Conservation (phyloP, 75 land plant species). For the Ceratopteris richardii region DNA sequence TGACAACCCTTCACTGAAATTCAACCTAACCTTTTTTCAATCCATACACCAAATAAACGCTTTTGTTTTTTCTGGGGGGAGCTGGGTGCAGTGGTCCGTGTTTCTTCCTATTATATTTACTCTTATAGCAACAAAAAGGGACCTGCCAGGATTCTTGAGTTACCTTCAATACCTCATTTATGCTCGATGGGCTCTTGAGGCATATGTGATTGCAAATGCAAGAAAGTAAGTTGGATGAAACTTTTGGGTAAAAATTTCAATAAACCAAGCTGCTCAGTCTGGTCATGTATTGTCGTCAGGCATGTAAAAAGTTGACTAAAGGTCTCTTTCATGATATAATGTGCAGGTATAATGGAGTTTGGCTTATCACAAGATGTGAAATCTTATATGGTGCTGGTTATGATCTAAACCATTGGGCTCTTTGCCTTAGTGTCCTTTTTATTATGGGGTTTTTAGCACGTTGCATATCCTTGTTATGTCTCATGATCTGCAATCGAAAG, state of each 20-base stretch:
- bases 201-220: slow-evolving; percentile 82
- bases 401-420: slow-evolving; percentile 35
- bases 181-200: slow-evolving; percentile 82
- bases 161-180: slow-evolving; percentile 42
- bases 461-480: slow-evolving; percentile 49
- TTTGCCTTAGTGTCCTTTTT: slow-evolving; percentile 40
- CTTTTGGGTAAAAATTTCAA: not conserved
- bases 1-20: too few relatives aligned
- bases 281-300: not conserved
- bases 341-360: slow-evolving; percentile 88
- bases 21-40: too few relatives aligned
- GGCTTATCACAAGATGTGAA: slow-evolving; percentile 76
- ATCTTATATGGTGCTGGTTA: slow-evolving; percentile 32
- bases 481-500: slow-evolving; percentile 59
- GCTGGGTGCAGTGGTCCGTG: slow-evolving; percentile 95
- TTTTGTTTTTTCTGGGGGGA: too few relatives aligned
- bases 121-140: slow-evolving; percentile 53
- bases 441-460: slow-evolving; percentile 48
- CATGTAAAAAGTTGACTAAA: too few relatives aligned
- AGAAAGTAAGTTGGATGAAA: slow-evolving; percentile 68
- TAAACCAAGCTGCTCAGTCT: not conserved
- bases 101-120: slow-evolving; percentile 84
- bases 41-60: too few relatives aligned
- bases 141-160: slow-evolving; percentile 24
- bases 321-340: not conserved